These are phyloP conservation scores for Pleurozium schreberi DNA, from an alignment of 225 moss, liverwort and hornwort genomes.

Conservation along the genomic window DNA sequence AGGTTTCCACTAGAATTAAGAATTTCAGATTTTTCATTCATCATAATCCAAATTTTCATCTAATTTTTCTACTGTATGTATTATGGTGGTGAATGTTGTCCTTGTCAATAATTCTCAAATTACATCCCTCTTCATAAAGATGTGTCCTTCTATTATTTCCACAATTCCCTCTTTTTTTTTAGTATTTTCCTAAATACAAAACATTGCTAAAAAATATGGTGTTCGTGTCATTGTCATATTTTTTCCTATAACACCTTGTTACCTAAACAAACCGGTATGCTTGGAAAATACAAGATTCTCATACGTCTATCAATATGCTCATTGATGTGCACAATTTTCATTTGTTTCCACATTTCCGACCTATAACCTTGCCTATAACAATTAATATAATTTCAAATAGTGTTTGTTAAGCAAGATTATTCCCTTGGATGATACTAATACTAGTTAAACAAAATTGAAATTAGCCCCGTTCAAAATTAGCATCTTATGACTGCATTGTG, in stretches of 20 bases:
- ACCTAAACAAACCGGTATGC: fast-evolving
- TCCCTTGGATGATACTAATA: fast-evolving
- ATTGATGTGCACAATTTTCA: not conserved
- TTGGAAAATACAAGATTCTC: fast-evolving
- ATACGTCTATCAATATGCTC: fast-evolving
- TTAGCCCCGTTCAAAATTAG: not conserved
- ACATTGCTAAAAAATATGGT: fast-evolving
- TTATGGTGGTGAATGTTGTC: fast-evolving
- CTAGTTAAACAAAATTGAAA: fast-evolving
- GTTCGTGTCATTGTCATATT: not conserved
- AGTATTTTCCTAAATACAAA: fast-evolving
- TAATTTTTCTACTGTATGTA: not conserved
- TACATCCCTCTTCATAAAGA: fast-evolving
- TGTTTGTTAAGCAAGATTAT: no score
- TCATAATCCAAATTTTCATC: not conserved
- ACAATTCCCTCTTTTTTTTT: not conserved
- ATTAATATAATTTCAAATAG: no score
- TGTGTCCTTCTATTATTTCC: fast-evolving
- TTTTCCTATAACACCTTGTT: not conserved
- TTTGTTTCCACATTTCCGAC: fast-evolving
- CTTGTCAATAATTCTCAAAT: not conserved
- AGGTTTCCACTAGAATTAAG: fast-evolving
- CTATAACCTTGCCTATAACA: no score
- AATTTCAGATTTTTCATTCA: not conserved
- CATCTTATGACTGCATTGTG: fast-evolving